Conservation (phyloP, 1,284 basidiomycete genomes). For the Hymenochaete sp. region DNA sequence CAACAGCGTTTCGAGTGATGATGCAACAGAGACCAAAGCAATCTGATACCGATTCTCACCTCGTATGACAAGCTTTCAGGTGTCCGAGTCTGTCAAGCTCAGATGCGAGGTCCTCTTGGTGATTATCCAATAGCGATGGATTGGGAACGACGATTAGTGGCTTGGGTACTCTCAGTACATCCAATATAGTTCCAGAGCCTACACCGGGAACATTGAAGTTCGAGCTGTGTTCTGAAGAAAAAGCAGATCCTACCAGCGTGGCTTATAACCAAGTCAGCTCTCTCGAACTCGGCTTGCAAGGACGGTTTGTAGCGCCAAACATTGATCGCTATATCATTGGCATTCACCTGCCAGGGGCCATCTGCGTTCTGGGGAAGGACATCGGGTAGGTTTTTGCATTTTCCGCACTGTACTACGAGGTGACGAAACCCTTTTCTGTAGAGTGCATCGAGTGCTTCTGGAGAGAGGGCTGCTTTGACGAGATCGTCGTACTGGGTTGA, state of each 20-base stretch:
- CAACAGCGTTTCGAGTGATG: conserved; percentile 3
- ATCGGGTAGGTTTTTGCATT: conserved; percentile 27
- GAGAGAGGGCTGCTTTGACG: conserved; percentile 53
- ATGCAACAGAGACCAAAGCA: background rate
- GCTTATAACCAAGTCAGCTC: conserved; percentile 75
- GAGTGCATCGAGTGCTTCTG: conserved; percentile 47
- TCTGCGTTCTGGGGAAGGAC: conserved; percentile 21
- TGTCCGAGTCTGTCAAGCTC: conserved; percentile 58
- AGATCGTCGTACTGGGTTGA: conserved; percentile 82
- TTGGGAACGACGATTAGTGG: conserved; percentile 87
- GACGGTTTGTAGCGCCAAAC: conserved; percentile 68
- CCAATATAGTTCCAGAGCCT: conserved; percentile 94
- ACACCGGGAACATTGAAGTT: conserved; percentile 6
- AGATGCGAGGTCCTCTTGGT: conserved; percentile 84
- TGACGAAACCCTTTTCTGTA: conserved; percentile 43
- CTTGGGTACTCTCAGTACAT: conserved; percentile 69
- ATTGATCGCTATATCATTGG: conserved; percentile 47
- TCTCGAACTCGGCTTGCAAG: conserved; percentile 54
- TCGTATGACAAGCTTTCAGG: conserved; percentile 50
- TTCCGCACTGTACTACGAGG: conserved; percentile 72
- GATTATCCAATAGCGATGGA: conserved; percentile 82
- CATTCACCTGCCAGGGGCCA: conserved; percentile 23
- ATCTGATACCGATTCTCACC: conserved; percentile 34
- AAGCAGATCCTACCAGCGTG: conserved; percentile 93
- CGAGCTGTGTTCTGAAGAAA: conserved; percentile 11